Evolutionary conservation across 495 filamentous ascomycete species (phyloP), one percentile per base, ranked within the genome.

Genomic region (Neurospora pannonica): DNA sequence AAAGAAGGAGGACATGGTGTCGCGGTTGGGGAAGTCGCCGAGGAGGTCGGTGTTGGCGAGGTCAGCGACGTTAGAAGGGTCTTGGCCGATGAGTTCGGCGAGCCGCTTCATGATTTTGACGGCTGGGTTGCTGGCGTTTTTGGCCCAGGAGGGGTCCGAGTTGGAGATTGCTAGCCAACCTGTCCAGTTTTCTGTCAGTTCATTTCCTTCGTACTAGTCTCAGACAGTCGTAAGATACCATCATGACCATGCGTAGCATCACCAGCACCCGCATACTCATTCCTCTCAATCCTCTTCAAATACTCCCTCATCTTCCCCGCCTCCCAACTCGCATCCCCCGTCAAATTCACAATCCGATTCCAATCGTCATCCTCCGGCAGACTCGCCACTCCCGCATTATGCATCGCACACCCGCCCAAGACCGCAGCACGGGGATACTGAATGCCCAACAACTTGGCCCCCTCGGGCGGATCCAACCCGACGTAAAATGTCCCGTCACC

Each of bases 341-440:
- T 87, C 70, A 79, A 75, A 72, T 86, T 83, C 34, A 77, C 81
- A 48, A 87, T 82, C 38, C 82, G 75, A 71, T 86, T 76, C 85
- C 85, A 87, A 74, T 87, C 85, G 17, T 83, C 82, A 38, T 85
- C 83, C 11, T 81, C 80, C 19, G 85, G 85, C 15, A 85, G 60
- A 5, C 81, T 74, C 42, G 81, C 83, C 0, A 86, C 81, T 9
- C 82, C 83, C 19, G 81, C 85, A 67, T 87, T 87, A 75, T 86
- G 84, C 83, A 85, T 86, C n/a, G 84, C 85, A 67, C 83, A 86
- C 8, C 85, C 85, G 40, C 85, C 85, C 19, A 87, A 79, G 1
- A 84, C 84, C 38, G 79, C 85, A 21, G 84, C 83, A 31, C 85
- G 83, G 11, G 85, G 85, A 69, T 87, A 87, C 75, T 84, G 84